Evolutionary conservation across 768 basidiomycete species (phyloP).

Genomic region (Kwoniella sp.): DNA sequence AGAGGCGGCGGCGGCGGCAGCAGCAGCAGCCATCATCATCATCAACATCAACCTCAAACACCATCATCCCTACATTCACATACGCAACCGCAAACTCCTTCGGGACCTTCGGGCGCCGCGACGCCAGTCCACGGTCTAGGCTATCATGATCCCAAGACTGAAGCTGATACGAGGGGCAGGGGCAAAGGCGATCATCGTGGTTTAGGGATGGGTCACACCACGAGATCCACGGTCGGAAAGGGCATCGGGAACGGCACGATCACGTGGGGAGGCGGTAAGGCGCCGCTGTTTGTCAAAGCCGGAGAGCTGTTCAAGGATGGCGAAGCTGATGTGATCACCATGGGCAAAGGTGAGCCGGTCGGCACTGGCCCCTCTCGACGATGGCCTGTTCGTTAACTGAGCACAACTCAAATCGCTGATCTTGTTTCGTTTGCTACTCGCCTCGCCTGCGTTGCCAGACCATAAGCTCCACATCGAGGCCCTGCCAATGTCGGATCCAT

Average conservation of each 20-base stretch:
- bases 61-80: not conserved
- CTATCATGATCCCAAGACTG: slow-evolving; percentile 17
- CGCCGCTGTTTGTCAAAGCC: slow-evolving; percentile 53
- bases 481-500: slow-evolving; percentile 35
- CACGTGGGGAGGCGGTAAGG: slow-evolving; percentile 42
- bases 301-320: slow-evolving; percentile 55
- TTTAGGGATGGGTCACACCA: slow-evolving; percentile 7
- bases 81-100: slow-evolving; percentile 10
- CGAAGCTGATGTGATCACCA: slow-evolving; percentile 43
- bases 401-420: not conserved
- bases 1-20: slow-evolving; percentile 11
- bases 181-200: slow-evolving; percentile 24
- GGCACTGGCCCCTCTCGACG: too few relatives aligned
- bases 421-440: not conserved
- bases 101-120: slow-evolving; percentile 33
- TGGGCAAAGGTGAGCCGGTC: slow-evolving; percentile 31
- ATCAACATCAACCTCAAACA: not conserved
- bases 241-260: slow-evolving; percentile 32
- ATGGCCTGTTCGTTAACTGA: not conserved
- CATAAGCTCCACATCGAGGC: slow-evolving; percentile 32
- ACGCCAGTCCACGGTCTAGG: slow-evolving; percentile 46
- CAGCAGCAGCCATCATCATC: slow-evolving; percentile 2
- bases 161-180: slow-evolving; percentile 6
- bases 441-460: too few relatives aligned
- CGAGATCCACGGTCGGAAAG: slow-evolving; percentile 24